phyloP scores from a whole-genome alignment of 2,329 filamentous ascomycete species.

The Capronia epimyces region DNA sequence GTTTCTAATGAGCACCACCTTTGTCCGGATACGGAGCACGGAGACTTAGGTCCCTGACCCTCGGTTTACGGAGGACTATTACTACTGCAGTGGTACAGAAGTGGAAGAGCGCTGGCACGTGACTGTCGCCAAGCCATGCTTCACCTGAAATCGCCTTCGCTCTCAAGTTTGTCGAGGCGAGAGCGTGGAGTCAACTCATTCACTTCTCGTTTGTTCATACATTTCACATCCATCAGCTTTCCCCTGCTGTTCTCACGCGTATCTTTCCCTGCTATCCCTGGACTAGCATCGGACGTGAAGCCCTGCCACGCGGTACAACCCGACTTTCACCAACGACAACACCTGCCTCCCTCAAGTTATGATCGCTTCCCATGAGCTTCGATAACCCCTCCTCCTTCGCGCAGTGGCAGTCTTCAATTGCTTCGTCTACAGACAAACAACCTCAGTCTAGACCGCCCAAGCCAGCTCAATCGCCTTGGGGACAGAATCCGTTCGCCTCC shows the following conservation, averaged over 20 bases:
- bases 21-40: too few species aligned
- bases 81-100: too few species aligned
- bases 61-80: too few species aligned
- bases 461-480: constrained; percentile 50
- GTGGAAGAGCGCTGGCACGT: too few species aligned
- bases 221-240: not conserved
- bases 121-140: not conserved
- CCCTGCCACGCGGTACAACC: not conserved
- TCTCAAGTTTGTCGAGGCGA: not conserved
- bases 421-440: constrained; percentile 15
- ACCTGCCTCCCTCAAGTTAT: constrained; percentile 25
- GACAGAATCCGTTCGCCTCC: constrained; percentile 50
- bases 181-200: not conserved
- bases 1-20: too few species aligned
- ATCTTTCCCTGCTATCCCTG: constrained; percentile 8
- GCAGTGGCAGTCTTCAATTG: constrained; percentile 22
- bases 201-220: not conserved
- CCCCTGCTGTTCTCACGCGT: not conserved
- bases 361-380: constrained; percentile 30
- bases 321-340: constrained; percentile 5
- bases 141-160: not conserved
- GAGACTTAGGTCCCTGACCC: too few species aligned
- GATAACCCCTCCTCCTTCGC: constrained; percentile 26
- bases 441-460: constrained; percentile 10
- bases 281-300: not conserved